These are phyloP conservation scores for Pyrenula massariospora DNA, from an alignment of 495 filamentous ascomycete species.

Conservation along the genomic window DNA sequence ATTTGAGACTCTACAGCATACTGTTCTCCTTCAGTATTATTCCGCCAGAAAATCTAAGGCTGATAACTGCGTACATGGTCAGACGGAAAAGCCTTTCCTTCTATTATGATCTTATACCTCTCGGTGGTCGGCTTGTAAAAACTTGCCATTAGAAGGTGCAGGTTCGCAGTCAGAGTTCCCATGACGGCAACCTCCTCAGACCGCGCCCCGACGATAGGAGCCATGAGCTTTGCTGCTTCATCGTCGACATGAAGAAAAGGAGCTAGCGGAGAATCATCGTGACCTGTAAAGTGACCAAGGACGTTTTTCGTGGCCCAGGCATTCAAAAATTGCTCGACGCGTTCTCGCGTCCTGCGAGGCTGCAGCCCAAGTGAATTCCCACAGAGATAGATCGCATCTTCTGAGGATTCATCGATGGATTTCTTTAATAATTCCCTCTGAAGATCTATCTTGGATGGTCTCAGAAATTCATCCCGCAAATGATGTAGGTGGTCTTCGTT, in stretches of 20 bases:
- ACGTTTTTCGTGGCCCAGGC: slow-evolving; percentile 94
- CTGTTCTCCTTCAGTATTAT: slow-evolving; percentile 25
- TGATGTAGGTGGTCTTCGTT: slow-evolving; percentile 52
- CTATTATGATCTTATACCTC: slow-evolving; percentile 80
- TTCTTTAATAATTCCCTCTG: slow-evolving; percentile 51
- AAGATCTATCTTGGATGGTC: slow-evolving; percentile 70
- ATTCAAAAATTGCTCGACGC: slow-evolving; percentile 65
- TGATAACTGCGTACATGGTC: slow-evolving; percentile 53
- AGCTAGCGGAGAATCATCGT: slow-evolving; percentile 60
- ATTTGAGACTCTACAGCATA: slow-evolving; percentile 87
- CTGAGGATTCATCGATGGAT: slow-evolving; percentile 23
- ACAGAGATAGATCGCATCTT: slow-evolving; percentile 71
- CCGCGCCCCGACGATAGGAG: slow-evolving; percentile 74
- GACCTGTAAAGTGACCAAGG: slow-evolving; percentile 79
- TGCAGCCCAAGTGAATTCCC: slow-evolving; percentile 96
- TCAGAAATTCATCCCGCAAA: slow-evolving; percentile 68
- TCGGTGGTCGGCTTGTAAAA: slow-evolving; percentile 75
- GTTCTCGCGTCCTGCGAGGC: slow-evolving; percentile 55
- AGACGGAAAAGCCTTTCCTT: slow-evolving; percentile 89
- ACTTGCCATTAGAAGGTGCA: slow-evolving; percentile 82
- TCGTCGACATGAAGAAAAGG: slow-evolving; percentile 76
- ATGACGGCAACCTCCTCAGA: slow-evolving; percentile 79
- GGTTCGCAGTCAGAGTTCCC: slow-evolving; percentile 84
- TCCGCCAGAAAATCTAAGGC: neutral
- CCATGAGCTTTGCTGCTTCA: slow-evolving; percentile 57